phyloP scores from a whole-genome alignment of 176 grass and related monocot species.

The Avena sativa region DNA sequence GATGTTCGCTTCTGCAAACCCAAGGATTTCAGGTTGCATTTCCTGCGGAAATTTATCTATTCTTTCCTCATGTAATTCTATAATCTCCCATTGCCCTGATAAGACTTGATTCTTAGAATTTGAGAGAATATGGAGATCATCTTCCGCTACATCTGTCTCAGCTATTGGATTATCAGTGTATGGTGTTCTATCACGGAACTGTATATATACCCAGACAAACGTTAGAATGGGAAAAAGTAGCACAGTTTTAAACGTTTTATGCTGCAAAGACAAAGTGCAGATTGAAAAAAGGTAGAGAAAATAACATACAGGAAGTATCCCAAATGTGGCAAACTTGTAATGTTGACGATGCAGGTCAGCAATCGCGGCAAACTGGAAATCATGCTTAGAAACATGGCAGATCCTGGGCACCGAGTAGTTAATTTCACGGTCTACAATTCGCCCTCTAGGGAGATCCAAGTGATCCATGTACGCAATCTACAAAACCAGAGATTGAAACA shows the following conservation, averaged over 20 bases:
- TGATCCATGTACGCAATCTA: conserved; percentile 31
- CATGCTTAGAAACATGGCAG: conserved; percentile 20
- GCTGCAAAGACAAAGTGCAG: neutral
- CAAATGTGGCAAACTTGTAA: conserved; percentile 14
- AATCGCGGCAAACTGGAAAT: conserved; percentile 10
- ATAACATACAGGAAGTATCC: neutral
- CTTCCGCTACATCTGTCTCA: neutral
- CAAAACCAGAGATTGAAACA: neutral
- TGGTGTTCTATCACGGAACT: conserved; percentile 12
- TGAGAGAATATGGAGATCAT: neutral
- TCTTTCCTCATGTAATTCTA: neutral
- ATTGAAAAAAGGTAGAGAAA: neutral
- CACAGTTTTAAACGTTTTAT: neutral
- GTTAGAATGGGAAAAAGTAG: neutral
- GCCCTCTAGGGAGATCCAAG: conserved; percentile 10
- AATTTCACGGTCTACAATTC: conserved; percentile 17
- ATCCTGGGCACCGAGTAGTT: conserved; percentile 27
- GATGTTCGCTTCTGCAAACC: neutral
- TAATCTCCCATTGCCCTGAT: neutral
- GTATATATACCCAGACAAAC: neutral
- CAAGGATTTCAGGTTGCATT: neutral
- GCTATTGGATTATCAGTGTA: neutral
- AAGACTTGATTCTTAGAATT: neutral
- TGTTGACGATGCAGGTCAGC: conserved; percentile 23
- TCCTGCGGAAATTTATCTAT: neutral